Percentiles rank a stretch among this genome's conserved stretches.
phyloP scores from a whole-genome alignment of 1,284 basidiomycete species.

The Puccinia hordei region DNA sequence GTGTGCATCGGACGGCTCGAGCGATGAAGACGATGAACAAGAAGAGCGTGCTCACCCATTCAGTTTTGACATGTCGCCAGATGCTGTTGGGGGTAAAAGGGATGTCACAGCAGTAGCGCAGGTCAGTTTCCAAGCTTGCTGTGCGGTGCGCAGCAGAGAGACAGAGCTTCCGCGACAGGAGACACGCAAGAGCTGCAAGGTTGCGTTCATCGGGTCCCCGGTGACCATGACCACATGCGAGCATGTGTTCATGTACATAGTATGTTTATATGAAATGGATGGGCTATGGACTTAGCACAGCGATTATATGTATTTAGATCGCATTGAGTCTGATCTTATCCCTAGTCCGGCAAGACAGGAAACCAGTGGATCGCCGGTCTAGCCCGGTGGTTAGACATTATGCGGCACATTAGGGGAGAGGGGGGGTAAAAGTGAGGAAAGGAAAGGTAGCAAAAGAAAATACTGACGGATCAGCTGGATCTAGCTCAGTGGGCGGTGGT shows the following conservation, averaged over 20 bases:
- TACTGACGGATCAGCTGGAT: constrained; percentile 38
- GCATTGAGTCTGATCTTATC: neutral
- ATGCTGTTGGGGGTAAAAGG: constrained; percentile 15
- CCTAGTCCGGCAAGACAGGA: constrained; percentile 1
- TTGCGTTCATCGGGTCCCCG: neutral
- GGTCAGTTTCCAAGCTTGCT: constrained; percentile 9
- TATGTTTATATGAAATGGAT: neutral
- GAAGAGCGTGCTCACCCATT: constrained; percentile 29
- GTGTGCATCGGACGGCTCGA: no score
- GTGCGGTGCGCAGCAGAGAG: constrained; percentile 1
- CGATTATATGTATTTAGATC: neutral
- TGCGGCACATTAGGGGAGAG: neutral
- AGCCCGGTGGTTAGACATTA: neutral
- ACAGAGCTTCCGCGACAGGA: neutral
- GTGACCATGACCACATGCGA: constrained; percentile 12
- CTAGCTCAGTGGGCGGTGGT: neutral
- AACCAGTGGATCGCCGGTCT: neutral
- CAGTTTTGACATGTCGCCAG: constrained; percentile 50
- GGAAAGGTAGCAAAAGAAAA: neutral
- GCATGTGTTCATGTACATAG: neutral
- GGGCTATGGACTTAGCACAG: constrained; percentile 4
- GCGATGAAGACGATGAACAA: neutral
- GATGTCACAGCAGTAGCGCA: constrained; percentile 28
- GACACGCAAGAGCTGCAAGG: neutral
- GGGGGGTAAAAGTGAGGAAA: neutral